Evolutionary conservation across 768 basidiomycete genomes (phyloP), one percentile per base, ranked within the genome.

Genomic region (Tricholoma terreum): DNA sequence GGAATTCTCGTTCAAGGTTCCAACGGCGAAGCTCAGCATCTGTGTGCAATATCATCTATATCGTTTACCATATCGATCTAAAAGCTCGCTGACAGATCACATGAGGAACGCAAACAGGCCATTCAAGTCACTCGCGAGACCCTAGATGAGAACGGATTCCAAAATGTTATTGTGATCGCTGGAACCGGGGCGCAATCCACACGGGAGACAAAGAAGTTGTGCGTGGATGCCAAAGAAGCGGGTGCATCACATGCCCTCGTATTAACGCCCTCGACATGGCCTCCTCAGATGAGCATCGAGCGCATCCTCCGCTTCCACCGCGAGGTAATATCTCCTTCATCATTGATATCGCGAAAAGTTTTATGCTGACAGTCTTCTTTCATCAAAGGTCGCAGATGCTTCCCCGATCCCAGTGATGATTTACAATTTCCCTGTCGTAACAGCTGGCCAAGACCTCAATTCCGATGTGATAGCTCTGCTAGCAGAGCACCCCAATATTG

Each of bases 171-270:
- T 12, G 79, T 94, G 42, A 84, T 94, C 58, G 92, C 89, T 5
- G 93, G 93, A 1, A 92, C 91, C 4, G 93, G 93, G 1, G 88
- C 87, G 1, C 89, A 85, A 59, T 90, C 89, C 1, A 86, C 90
- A 0, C 78, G 85, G 15, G 90, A 92, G 69, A 92, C 90, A 33
- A 80, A 76, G 60, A 74, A 79, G 65, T 78, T 94, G 14, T 86
- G 85, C 63, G 67, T 71, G 9, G 88, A 93, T 63, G 92, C 92
- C 4, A 83, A 83, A 57, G 86, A 85, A 24, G 90, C 90, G 3
- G 92, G 92, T n/a, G 92, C 92, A 24, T 81, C 83, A n/a, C 82
- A 87, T 64, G 85, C 80, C 17, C 84, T 92, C 50, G 88, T 93
- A 24, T 76, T 83, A 66, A 92, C 85, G 8, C 89, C 84, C 54